These are phyloP conservation scores for Pichia sp. DNA, from an alignment of 1,139 yeast species.

Conservation along the genomic window DNA sequence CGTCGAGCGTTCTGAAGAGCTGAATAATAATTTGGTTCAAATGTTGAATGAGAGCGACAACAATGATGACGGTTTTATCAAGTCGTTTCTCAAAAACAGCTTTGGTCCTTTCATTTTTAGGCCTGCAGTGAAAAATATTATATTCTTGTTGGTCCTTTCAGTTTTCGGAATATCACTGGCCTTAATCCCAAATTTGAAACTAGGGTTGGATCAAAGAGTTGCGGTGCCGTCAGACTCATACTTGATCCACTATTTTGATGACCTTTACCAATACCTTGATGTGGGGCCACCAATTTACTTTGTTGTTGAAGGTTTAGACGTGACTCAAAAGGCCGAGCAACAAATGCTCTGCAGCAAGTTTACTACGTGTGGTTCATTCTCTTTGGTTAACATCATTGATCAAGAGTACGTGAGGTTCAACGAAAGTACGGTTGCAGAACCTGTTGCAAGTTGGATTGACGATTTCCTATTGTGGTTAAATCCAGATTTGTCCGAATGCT, in stretches of 20 bases:
- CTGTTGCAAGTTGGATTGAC: conserved; percentile 89
- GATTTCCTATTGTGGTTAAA: conserved; percentile 84
- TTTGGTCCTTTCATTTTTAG: conserved; percentile 60
- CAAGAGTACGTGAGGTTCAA: conserved; percentile 72
- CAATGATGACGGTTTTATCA: conserved; percentile 32
- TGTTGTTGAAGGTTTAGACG: conserved; percentile 62
- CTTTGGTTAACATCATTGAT: conserved; percentile 78
- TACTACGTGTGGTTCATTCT: conserved; percentile 73
- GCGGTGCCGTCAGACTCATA: conserved; percentile 86
- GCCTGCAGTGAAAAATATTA: conserved; percentile 43
- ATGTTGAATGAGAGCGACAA: conserved; percentile 15
- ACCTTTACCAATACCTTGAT: conserved; percentile 65
- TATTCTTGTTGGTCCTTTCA: conserved; percentile 42
- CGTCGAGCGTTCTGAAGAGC: conserved; percentile 1
- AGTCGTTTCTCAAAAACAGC: conserved; percentile 37
- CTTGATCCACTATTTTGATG: conserved; percentile 72
- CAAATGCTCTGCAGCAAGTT: conserved; percentile 82
- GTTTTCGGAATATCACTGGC: conserved; percentile 68
- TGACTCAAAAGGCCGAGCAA: conserved; percentile 59
- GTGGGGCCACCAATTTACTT: conserved; percentile 92
- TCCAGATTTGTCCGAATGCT: conserved; percentile 83
- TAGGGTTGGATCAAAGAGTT: conserved; percentile 84
- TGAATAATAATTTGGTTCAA: conserved; percentile 18
- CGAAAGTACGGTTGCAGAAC: conserved; percentile 66
- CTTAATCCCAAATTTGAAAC: conserved; percentile 59